Conservation (phyloP, 768 basidiomycete species). For the Psilocybe cubensis region DNA sequence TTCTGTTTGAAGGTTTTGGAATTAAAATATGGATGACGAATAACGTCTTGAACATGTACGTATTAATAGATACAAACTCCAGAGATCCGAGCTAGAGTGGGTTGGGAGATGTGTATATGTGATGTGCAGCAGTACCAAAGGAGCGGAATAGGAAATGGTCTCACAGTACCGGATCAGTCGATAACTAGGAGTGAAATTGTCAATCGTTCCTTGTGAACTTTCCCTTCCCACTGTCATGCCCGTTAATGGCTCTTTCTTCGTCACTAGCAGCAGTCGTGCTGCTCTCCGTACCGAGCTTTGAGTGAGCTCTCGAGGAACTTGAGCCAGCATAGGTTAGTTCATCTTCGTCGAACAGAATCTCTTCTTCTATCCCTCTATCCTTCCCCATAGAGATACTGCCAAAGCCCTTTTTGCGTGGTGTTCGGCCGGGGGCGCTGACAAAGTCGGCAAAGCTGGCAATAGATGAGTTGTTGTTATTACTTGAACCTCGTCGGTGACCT, state of each 20-base stretch:
- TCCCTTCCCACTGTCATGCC: conserved; percentile 15
- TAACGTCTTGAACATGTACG: conserved; percentile 17
- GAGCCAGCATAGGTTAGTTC: conserved; percentile 47
- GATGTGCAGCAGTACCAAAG: conserved; percentile 4
- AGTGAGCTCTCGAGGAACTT: conserved; percentile 44
- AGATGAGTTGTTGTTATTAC: conserved; percentile 32
- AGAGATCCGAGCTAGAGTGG: conserved; percentile 16
- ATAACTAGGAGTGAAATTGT: background rate
- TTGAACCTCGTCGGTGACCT: conserved; percentile 33
- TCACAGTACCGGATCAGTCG: background rate
- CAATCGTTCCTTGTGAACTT: conserved; percentile 12
- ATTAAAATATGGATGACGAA: conserved; percentile 8
- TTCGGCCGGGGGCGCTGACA: conserved; percentile 54
- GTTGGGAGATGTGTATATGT: conserved; percentile 3
- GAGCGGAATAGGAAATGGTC: conserved; percentile 3
- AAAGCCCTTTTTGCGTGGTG: conserved; percentile 30
- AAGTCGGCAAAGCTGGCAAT: conserved; percentile 67
- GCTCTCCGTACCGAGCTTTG: conserved; percentile 47
- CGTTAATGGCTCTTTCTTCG: conserved; percentile 36
- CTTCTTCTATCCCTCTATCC: conserved; percentile 46
- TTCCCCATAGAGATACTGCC: conserved; percentile 27
- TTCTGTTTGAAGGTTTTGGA: conserved; percentile 2
- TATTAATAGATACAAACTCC: conserved; percentile 24
- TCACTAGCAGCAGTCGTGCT: conserved; percentile 41
- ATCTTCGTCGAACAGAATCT: conserved; percentile 68